phyloP scores from a whole-genome alignment of 495 filamentous ascomycete species.

The Lasiosphaeriaceae sp. region DNA sequence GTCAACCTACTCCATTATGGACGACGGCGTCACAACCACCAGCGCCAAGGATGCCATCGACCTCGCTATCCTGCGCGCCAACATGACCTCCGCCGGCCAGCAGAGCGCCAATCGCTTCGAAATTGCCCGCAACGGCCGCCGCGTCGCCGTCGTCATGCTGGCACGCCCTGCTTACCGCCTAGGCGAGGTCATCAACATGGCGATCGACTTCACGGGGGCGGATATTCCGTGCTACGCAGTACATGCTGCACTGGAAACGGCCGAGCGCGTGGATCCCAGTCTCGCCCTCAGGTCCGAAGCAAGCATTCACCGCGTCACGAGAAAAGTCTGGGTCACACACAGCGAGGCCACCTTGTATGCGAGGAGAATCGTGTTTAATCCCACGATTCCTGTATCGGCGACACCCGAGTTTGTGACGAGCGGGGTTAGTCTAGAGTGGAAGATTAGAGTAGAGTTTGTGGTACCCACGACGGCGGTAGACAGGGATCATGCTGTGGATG shows the following conservation, averaged over 20 bases:
- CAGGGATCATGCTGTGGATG: neutral
- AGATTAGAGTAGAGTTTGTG: constrained; percentile 83
- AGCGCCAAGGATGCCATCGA: constrained; percentile 85
- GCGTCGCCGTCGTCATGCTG: constrained; percentile 82
- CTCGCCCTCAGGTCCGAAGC: constrained; percentile 80
- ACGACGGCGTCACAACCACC: constrained; percentile 30
- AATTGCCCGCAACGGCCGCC: constrained; percentile 81
- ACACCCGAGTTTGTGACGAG: constrained; percentile 89
- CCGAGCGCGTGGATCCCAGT: constrained; percentile 70
- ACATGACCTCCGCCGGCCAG: constrained; percentile 53
- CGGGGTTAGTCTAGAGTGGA: constrained; percentile 82
- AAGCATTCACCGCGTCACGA: constrained; percentile 80
- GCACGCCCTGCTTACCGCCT: constrained; percentile 88
- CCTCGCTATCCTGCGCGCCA: constrained; percentile 78
- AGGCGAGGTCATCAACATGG: constrained; percentile 78
- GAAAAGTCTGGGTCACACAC: constrained; percentile 68
- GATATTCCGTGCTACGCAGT: constrained; percentile 77
- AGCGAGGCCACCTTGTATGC: constrained; percentile 80
- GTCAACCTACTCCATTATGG: constrained; percentile 38
- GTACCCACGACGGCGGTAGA: constrained; percentile 38
- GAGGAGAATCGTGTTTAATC: constrained; percentile 70
- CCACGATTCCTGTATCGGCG: constrained; percentile 72
- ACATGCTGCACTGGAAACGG: constrained; percentile 70
- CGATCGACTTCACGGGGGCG: constrained; percentile 73
- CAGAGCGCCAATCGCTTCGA: constrained; percentile 84